Conservation (phyloP, 2,329 filamentous ascomycete genomes). For the Verticillium alfalfae region DNA sequence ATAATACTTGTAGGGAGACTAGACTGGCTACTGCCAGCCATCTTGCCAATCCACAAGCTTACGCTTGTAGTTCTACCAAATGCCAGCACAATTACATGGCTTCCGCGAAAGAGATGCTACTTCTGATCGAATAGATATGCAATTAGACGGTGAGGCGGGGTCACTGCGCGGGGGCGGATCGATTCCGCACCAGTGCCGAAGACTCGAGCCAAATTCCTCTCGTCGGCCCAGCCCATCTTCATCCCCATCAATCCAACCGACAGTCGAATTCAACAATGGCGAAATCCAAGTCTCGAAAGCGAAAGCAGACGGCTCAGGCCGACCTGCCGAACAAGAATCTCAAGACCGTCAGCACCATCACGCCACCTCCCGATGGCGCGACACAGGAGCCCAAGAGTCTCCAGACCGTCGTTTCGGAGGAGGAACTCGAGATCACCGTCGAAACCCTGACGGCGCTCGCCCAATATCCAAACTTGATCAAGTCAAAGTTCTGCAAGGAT, state of each 20-base stretch:
- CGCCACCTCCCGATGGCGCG: constrained; percentile 27
- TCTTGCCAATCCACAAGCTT: too few species aligned
- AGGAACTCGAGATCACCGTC: constrained; percentile 62
- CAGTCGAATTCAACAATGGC: constrained; percentile 22
- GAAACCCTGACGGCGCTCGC: constrained; percentile 57
- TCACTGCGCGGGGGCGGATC: background rate
- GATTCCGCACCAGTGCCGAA: background rate
- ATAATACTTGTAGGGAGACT: too few species aligned
- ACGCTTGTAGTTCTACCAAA: too few species aligned
- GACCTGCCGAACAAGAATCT: constrained; percentile 28
- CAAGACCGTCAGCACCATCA: constrained; percentile 27
- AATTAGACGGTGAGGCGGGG: background rate
- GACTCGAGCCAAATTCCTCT: background rate
- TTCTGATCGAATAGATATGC: background rate
- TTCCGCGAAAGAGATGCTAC: too few species aligned
- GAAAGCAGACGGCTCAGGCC: constrained; percentile 33
- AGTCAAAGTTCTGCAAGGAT: constrained; percentile 63
- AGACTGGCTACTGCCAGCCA: too few species aligned
- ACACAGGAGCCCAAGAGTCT: constrained; percentile 37
- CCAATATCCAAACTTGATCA: constrained; percentile 56
- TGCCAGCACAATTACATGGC: too few species aligned
- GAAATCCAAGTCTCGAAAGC: constrained; percentile 39
- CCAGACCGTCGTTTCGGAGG: constrained; percentile 49
- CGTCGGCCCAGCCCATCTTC: background rate
- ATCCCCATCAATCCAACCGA: background rate